A percentile compares a stretch with the other conserved stretches of the same genome.
Evolutionary conservation across 2,329 filamentous ascomycete genomes (phyloP).

Genomic region (Tolypocladium ophioglossoides): DNA sequence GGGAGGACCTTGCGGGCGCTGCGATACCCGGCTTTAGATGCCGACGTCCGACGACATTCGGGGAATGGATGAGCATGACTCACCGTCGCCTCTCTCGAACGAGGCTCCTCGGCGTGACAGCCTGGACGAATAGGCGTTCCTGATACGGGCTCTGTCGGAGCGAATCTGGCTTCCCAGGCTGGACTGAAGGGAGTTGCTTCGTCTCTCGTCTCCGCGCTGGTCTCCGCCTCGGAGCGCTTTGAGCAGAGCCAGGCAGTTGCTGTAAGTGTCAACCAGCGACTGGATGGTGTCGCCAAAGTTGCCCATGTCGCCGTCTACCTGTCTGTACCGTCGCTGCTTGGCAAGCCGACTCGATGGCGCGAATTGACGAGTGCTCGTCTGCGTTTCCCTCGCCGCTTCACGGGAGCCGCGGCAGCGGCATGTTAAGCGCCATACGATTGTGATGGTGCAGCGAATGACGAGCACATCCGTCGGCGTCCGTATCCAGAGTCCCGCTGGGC

Average conservation of each 20-base stretch:
- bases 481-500: too few species aligned
- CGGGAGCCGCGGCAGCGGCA: too few species aligned
- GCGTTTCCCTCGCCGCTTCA: too few species aligned
- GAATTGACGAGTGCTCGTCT: too few species aligned
- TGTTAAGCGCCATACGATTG: too few species aligned
- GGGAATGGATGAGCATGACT: constrained; percentile 11
- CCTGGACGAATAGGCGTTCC: constrained; percentile 29
- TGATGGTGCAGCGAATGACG: too few species aligned
- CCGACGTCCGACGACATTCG: not conserved
- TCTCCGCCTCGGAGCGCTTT: constrained; percentile 19
- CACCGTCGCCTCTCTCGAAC: constrained; percentile 38
- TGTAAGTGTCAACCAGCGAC: constrained; percentile 36
- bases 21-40: constrained; percentile 2
- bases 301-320: not conserved
- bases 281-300: constrained; percentile 32
- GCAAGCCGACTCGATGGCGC: too few species aligned
- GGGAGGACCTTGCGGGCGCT: constrained; percentile 27
- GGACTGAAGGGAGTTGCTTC: too few species aligned
- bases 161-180: constrained; percentile 24
- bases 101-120: constrained; percentile 28
- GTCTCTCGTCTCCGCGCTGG: constrained; percentile 6
- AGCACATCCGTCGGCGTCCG: too few species aligned
- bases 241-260: constrained; percentile 31
- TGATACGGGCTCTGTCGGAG: constrained; percentile 29
- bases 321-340: too few species aligned